phyloP scores from a whole-genome alignment of 768 basidiomycete genomes.

The Pleurotus platypus region DNA sequence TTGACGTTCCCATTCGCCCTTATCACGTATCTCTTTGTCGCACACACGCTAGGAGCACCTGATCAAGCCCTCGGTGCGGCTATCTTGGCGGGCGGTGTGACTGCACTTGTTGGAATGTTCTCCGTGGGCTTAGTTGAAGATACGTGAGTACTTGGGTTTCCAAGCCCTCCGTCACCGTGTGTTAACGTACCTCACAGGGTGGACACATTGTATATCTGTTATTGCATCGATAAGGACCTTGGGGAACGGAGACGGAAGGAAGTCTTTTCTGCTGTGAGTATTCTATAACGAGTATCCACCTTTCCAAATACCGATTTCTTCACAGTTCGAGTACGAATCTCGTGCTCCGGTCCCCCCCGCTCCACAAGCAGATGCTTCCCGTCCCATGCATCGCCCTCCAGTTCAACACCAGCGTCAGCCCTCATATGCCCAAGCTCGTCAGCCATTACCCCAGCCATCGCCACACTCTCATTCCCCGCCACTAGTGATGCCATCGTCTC shows the following conservation, averaged over 20 bases:
- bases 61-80: slow-evolving; percentile 72
- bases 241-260: slow-evolving; percentile 37
- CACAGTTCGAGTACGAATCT: slow-evolving; percentile 30
- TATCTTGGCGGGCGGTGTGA: slow-evolving; percentile 73
- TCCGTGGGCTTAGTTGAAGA: slow-evolving; percentile 82
- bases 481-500: not conserved
- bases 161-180: not conserved
- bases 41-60: slow-evolving; percentile 70
- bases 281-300: not conserved
- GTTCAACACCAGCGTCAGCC: slow-evolving; percentile 10
- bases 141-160: slow-evolving; percentile 27
- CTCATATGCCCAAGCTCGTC: slow-evolving; percentile 13
- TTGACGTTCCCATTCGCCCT: slow-evolving; percentile 81
- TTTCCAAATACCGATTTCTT: not conserved
- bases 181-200: slow-evolving; percentile 24
- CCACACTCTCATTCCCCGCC: slow-evolving; percentile 3
- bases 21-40: slow-evolving; percentile 84
- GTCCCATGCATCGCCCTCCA: slow-evolving; percentile 8
- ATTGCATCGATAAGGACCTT: slow-evolving; percentile 45
- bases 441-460: slow-evolving; percentile 15
- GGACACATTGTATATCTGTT: slow-evolving; percentile 44
- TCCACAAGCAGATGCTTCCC: slow-evolving; percentile 7
- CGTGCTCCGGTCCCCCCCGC: slow-evolving; percentile 11
- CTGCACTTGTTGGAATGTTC: slow-evolving; percentile 78
- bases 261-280: slow-evolving; percentile 35